A percentile compares a stretch with the other conserved stretches of the same genome.
These are phyloP conservation scores for Cyclotella baltica DNA, from an alignment of 108 stramenopile genomes.

Conservation along the genomic window DNA sequence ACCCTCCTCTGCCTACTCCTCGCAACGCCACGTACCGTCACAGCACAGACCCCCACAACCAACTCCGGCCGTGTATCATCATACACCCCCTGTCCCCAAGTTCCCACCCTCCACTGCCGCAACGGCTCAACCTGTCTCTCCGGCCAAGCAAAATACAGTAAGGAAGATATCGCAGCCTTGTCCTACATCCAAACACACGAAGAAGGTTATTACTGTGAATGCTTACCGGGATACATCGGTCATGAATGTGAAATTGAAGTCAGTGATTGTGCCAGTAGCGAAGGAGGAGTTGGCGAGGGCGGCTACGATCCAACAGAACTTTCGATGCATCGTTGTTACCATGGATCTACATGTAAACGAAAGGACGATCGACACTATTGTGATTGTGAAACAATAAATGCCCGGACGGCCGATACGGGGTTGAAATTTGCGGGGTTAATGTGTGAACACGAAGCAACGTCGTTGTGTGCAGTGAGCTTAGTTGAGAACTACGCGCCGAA, in stretches of 20 bases:
- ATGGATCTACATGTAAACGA: conserved; percentile 26
- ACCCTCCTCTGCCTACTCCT: not conserved
- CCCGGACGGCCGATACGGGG: not conserved
- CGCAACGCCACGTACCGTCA: not conserved
- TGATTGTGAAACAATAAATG: conserved; percentile 28
- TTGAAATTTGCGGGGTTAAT: conserved; percentile 25
- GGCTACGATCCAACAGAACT: not conserved
- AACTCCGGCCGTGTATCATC: not conserved
- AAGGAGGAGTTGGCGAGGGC: not conserved
- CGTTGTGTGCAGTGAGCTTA: conserved; percentile 28
- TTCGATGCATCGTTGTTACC: conserved; percentile 32
- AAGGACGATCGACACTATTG: not conserved
- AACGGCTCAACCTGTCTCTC: conserved; percentile 36
- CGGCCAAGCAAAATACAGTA: conserved; percentile 25
- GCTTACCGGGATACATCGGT: conserved; percentile 36
- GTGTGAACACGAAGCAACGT: conserved; percentile 38
- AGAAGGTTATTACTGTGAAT: conserved; percentile 44
- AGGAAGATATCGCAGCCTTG: conserved; percentile 6
- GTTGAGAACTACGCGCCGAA: conserved; percentile 29
- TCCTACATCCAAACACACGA: conserved; percentile 43
- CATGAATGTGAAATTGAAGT: conserved; percentile 47
- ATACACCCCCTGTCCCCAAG: conserved; percentile 28
- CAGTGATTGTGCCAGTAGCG: conserved; percentile 13
- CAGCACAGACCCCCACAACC: not conserved
- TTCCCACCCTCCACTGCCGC: conserved; percentile 38